Evolutionary conservation across 2,329 filamentous ascomycete genomes (phyloP), one percentile per base, ranked within the genome.

Genomic region (Pseudogymnoascus sp.): DNA sequence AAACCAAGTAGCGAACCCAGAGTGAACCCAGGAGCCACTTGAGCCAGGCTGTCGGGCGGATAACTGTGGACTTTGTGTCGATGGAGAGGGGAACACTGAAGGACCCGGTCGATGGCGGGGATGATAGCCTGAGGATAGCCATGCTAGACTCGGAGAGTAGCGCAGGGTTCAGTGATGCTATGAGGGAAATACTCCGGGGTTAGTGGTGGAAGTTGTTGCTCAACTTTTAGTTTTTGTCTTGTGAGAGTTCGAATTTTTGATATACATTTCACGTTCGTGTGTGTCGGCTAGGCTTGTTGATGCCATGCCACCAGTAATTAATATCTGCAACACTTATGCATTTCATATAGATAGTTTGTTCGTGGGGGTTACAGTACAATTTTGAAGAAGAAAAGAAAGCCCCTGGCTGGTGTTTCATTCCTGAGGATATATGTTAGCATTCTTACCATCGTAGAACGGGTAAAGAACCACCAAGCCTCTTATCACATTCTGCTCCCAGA

Each of bases 71-170:
- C 48, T 55, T 1, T 42, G 15, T 55, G 48, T 55, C 48, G 27
- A 55, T 33, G 13, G 48, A n/a, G 42, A 55, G 48, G 48, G 48
- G 48, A 55, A 55, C 29, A 15, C 48, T 55, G 27, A 18, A 55
- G 48, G 48, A 12, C 48, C 48, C 29, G 48, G 48, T 55, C 29
- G 21, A 55, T 55, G 48, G 48, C 48, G 48, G 48, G 35, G 35
- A 27, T 21, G 21, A 21, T 21, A 21, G 21, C 21, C 21, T 21
- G n/a, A 27, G 48, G 45, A 52, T 55, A 18, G 48, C 48, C 48
- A 55, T 55, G 48, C 48, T 55, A 55, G 48, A 55, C 48, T 55
- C 48, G 48, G 48, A 55, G 48, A 55, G 48, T 33, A 55, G 48
- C 48, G 48, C 48, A 55, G 48, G 48, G 48, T 55, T 55, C 29